Base-by-base conservation (phyloP, 2,329 filamentous ascomycete genomes). In the Raffaelea albimanens region DNA sequence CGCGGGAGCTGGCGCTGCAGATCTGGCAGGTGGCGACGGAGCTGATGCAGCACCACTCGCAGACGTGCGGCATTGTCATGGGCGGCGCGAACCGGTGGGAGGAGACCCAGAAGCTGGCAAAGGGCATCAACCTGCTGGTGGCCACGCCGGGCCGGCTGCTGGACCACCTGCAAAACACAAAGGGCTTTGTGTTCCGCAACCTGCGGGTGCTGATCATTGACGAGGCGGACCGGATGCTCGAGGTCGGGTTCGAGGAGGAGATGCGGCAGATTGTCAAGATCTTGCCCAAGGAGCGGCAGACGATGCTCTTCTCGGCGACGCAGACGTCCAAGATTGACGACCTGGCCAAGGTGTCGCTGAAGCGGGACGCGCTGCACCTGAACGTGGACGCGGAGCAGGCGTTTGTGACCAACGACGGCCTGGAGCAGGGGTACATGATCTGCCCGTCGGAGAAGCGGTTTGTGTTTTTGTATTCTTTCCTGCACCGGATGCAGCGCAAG, bases 261-360 rank as follows among this genome's bases (percentile, higher is more conserved):
- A 95, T 98, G 86, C 78, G 87, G 54, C 85, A 94, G 64, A 95
- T 98, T 57, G 83, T 97, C 66, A 94, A 94, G 73, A 93, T 97
- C 47, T 71, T 97, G 18, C 87, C 90, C 42, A 85, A 84, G 56
- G 83, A 94, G 49, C 75, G 93, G 51, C 91, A 97, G 67, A 96
- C 90, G 0, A 93, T 95, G 83, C 78, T 98, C n/a, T 98, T 98
- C 74, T 96, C 89, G 14, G 93, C 93, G 14, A 98, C 93, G 4
- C 93, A 97, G 67, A 98, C 93, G 3, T 97, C 91, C 48, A 97
- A 98, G 69, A 93, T 98, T 56, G 91, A 97, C 67, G 93, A 98
- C 66, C 75, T 98, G 47, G 93, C 93, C 1, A 78, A 93, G 53
- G 95, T 98, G 61, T 98, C 93, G 4, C 75, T 98, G 43, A 81